These are phyloP conservation scores for Apiospora kogelbergensis DNA, from an alignment of 2,329 filamentous ascomycete species.

Conservation along the genomic window DNA sequence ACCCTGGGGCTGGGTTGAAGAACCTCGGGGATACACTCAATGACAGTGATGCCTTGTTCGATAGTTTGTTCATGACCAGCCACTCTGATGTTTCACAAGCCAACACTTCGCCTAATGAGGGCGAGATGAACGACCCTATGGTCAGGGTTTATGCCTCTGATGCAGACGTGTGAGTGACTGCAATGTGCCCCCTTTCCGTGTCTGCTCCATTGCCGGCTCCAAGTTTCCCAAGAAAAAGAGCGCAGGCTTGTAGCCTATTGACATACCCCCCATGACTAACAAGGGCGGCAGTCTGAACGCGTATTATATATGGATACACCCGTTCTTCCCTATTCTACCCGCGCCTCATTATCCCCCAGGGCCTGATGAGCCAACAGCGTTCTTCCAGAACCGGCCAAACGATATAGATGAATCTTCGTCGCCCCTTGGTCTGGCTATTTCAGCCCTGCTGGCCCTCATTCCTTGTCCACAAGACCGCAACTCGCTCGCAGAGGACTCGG, in stretches of 20 bases:
- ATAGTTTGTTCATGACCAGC: constrained; percentile 37
- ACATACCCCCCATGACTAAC: background rate
- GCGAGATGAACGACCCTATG: constrained; percentile 29
- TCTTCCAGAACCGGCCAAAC: constrained; percentile 36
- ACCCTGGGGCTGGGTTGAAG: constrained; percentile 48
- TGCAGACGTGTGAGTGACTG: constrained; percentile 37
- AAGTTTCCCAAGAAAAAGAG: background rate
- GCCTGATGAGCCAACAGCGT: constrained; percentile 32
- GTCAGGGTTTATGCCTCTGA: constrained; percentile 42
- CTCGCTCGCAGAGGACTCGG: constrained; percentile 36
- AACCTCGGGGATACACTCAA: constrained; percentile 44
- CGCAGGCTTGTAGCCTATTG: background rate
- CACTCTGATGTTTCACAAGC: constrained; percentile 20
- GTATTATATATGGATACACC: constrained; percentile 53
- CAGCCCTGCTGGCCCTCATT: constrained; percentile 47
- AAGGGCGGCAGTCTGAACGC: constrained; percentile 40
- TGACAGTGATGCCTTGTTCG: constrained; percentile 49
- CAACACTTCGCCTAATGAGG: constrained; percentile 12
- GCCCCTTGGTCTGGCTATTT: constrained; percentile 46
- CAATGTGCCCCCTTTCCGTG: background rate
- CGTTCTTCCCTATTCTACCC: constrained; percentile 50
- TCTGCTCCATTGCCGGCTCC: background rate
- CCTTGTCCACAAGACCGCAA: constrained; percentile 41
- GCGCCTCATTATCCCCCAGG: constrained; percentile 35
- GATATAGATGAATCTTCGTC: constrained; percentile 40